Base-by-base conservation (phyloP, 2,329 filamentous ascomycete species). In the Cladosporium velox region DNA sequence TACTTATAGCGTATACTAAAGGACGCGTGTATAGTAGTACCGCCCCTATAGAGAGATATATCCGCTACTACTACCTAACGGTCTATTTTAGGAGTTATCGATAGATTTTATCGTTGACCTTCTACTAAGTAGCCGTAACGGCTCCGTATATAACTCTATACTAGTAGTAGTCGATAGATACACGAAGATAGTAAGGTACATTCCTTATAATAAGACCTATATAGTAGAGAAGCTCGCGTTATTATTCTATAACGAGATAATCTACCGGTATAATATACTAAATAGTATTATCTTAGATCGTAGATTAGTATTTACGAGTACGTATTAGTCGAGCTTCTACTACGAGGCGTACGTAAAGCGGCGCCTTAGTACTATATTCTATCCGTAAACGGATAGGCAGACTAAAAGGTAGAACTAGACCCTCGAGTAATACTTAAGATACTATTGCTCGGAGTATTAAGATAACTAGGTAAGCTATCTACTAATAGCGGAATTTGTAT, bases 41-140 rank as follows among this genome's bases (percentile, higher is more conserved):
- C 6, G 1, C 28, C 7, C 18, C 15, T 55, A 55, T 34, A 34
- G 52, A 11, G 1, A 32, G n/a, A 34, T 30, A 18, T 21, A 55
- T 21, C 15, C 6, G 3, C 15, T 28, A n/a, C n/a, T 11, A 32
- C 1, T 34, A 35, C 28, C 11, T 4, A n/a, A 24, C 1, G 14
- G 52, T 12, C 14, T 21, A 12, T 35, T 57, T 4, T 24, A 57
- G 4, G 14, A 32, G 11, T 24, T 57, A 12, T 1, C 10, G 21
- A 59, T 59, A 59, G 55, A 59, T 34, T 59, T 59, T n/a, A 59
- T 59, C 18, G 4, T 44, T 3, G n/a, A 59, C 4, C 32, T 59
- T 18, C 55, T 28, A 44, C 32, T 18, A 38, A 24, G n/a, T 7
- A n/a, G 3, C 12, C 2, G n/a, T 44, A n/a, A 10, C 11, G 12